Conservation (phyloP, 2,329 filamentous ascomycete genomes). For the Apiospora marii region DNA sequence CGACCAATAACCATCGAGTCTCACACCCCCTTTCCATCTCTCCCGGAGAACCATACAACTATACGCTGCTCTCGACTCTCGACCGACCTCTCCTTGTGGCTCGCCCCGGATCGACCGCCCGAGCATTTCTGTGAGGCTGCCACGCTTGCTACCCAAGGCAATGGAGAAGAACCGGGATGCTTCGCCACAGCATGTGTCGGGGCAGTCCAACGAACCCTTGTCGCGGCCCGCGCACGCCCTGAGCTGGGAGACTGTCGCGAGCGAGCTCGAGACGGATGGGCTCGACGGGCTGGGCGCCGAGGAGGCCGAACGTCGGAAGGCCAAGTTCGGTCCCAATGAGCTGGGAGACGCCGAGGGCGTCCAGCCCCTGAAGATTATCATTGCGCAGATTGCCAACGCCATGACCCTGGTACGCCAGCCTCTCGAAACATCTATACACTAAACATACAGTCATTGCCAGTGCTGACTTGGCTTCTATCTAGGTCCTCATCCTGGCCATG, state of each 20-base stretch:
- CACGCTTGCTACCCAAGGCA: not conserved
- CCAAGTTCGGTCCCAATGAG: constrained; percentile 66
- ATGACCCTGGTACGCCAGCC: constrained; percentile 63
- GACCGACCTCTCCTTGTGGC: not conserved
- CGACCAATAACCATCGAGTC: not conserved
- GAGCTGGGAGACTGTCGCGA: constrained; percentile 52
- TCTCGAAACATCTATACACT: too few relatives aligned
- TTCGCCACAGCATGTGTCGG: constrained; percentile 21
- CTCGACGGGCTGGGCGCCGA: constrained; percentile 61
- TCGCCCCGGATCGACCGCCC: not conserved
- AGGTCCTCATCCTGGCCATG: constrained; percentile 61
- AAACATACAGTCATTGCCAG: too few relatives aligned
- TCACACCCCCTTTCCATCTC: not conserved
- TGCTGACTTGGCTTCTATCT: constrained; percentile 9
- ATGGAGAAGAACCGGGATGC: constrained; percentile 18
- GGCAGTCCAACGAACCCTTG: constrained; percentile 45
- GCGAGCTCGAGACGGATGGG: constrained; percentile 59
- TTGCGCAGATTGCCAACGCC: constrained; percentile 69
- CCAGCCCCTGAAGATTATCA: constrained; percentile 63
- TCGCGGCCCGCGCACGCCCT: constrained; percentile 65
- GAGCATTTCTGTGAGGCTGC: not conserved
- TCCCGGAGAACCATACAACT: not conserved
- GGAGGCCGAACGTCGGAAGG: constrained; percentile 60
- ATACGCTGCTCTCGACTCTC: not conserved
- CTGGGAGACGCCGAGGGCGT: constrained; percentile 65